These are phyloP conservation scores for Phenoliferia sp. DNA, from an alignment of 1,284 basidiomycete species.

Conservation along the genomic window DNA sequence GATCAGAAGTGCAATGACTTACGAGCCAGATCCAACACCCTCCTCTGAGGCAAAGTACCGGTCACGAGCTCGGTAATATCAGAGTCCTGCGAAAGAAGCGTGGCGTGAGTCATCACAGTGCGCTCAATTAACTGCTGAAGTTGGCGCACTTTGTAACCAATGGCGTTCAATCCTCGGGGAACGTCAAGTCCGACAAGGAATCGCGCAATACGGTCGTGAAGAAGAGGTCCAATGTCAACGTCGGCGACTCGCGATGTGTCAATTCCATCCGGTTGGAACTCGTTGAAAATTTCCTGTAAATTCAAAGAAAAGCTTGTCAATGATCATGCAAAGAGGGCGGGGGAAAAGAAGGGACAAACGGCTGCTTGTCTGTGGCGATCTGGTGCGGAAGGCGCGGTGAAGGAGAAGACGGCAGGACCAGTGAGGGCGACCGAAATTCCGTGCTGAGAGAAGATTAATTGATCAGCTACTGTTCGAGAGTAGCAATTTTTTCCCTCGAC, in stretches of 20 bases:
- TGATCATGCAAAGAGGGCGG: neutral
- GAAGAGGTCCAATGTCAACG: conserved; percentile 68
- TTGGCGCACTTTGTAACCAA: conserved; percentile 51
- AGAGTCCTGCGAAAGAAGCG: neutral
- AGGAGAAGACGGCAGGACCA: conserved; percentile 85
- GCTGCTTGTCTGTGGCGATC: conserved; percentile 84
- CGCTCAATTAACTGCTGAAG: neutral
- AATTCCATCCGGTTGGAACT: conserved; percentile 57
- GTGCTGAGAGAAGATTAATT: conserved; percentile 21
- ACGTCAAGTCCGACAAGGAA: conserved; percentile 85
- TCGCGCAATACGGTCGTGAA: conserved; percentile 83
- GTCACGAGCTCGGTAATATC: conserved; percentile 57
- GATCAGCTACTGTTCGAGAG: conserved; percentile 30
- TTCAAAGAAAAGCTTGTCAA: neutral
- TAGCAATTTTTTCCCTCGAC: neutral
- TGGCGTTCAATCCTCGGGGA: conserved; percentile 77
- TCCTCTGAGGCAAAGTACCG: conserved; percentile 78
- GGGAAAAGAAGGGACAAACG: neutral
- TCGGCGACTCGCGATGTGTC: conserved; percentile 62
- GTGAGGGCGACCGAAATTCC: conserved; percentile 67
- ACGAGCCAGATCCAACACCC: conserved; percentile 81
- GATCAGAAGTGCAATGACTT: conserved; percentile 34
- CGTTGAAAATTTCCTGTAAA: conserved; percentile 59
- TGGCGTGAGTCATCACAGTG: neutral
- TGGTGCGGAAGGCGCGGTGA: conserved; percentile 85